phyloP scores from a whole-genome alignment of 2,329 filamentous ascomycete species.

The Ilyonectria sp. region DNA sequence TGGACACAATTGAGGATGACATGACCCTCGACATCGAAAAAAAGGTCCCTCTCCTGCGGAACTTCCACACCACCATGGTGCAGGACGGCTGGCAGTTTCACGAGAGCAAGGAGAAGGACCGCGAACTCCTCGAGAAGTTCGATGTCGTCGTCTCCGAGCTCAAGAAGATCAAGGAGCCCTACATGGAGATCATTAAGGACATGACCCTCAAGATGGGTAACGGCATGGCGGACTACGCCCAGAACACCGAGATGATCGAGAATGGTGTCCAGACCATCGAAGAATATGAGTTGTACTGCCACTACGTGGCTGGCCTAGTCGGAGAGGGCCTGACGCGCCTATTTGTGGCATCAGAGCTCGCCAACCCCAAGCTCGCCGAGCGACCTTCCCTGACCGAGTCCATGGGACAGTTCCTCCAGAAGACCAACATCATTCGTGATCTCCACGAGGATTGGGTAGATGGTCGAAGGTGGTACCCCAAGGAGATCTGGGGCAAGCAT shows the following conservation, averaged over 20 bases:
- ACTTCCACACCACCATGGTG: conserved; percentile 85
- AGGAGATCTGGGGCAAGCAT: conserved; percentile 97
- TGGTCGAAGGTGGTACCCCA: conserved; percentile 92
- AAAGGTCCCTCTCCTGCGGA: conserved; percentile 89
- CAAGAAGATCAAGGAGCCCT: conserved; percentile 87
- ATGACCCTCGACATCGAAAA: conserved; percentile 87
- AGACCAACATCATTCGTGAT: conserved; percentile 99
- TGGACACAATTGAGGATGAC: conserved; percentile 99
- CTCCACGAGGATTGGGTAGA: conserved; percentile 92
- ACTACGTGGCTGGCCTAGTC: conserved; percentile 98
- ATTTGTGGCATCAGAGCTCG: conserved; percentile 89
- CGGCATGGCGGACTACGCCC: conserved; percentile 96
- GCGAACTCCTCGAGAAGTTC: conserved; percentile 93
- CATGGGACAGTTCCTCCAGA: conserved; percentile 98
- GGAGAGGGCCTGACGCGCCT: conserved; percentile 92
- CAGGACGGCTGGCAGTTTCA: conserved; percentile 92
- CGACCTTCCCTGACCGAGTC: conserved; percentile 88
- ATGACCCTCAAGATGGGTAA: conserved; percentile 97
- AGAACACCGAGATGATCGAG: conserved; percentile 85
- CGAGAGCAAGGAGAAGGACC: conserved; percentile 94
- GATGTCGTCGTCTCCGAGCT: conserved; percentile 89
- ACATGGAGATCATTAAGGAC: conserved; percentile 90
- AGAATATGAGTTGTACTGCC: conserved; percentile 97
- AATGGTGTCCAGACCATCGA: conserved; percentile 86
- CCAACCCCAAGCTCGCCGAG: conserved; percentile 86